phyloP scores from a whole-genome alignment of 2,329 filamentous ascomycete genomes.

The Fusarium pseudocircinatum region DNA sequence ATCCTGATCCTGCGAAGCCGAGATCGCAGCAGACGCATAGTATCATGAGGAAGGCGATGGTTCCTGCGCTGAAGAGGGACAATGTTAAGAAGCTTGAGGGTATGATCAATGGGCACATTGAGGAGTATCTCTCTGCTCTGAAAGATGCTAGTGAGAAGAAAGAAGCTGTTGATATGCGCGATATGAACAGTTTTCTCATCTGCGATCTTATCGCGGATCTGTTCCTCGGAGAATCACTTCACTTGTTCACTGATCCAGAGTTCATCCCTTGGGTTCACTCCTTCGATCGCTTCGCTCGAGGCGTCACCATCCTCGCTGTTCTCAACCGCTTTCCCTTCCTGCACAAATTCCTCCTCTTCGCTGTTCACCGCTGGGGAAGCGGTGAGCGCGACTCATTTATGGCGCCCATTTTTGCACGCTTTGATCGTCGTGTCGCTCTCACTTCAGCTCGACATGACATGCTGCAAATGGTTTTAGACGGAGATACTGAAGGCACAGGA shows the following conservation, averaged over 20 bases:
- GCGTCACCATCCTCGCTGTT: neutral
- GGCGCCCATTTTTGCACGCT: neutral
- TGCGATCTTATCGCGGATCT: neutral
- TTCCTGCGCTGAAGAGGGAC: neutral
- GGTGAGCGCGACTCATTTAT: neutral
- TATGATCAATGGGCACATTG: neutral
- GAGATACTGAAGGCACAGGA: neutral
- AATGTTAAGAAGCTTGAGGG: slow-evolving; percentile 1
- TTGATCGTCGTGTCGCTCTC: neutral
- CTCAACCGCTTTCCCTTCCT: neutral
- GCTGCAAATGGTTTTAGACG: neutral
- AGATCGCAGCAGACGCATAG: slow-evolving; percentile 2
- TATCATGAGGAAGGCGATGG: neutral
- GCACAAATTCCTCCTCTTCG: neutral
- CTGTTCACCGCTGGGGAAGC: neutral
- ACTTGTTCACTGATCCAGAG: neutral
- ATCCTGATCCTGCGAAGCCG: neutral
- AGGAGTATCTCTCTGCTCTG: neutral
- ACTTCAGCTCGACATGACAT: neutral
- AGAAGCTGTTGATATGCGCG: neutral
- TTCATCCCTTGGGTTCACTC: neutral
- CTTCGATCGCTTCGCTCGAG: neutral
- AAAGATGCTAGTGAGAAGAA: neutral
- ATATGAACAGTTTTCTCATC: neutral
- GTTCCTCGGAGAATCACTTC: neutral